Evolutionary conservation across 495 filamentous ascomycete genomes (phyloP).

Genomic region (Thermothielavioides terrestris): DNA sequence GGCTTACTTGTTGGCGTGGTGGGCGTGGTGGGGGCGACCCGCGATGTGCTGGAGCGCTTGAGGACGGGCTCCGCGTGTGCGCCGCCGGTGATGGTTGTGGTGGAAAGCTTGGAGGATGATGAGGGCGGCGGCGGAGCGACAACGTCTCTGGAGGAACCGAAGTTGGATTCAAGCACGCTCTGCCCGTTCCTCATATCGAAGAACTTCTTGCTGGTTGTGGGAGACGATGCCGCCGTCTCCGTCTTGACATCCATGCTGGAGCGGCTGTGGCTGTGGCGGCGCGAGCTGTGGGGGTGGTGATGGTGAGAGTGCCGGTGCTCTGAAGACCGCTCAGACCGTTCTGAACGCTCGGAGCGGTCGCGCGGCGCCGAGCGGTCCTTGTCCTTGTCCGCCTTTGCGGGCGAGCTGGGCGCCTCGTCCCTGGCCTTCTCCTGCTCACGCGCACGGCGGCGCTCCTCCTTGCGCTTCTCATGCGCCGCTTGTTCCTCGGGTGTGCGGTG

Average conservation of each 20-base stretch:
- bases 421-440: slow-evolving; percentile 21
- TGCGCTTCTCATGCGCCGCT: slow-evolving; percentile 35
- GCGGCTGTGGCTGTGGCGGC: slow-evolving; percentile 31
- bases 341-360: slow-evolving; percentile 14
- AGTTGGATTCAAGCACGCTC: slow-evolving; percentile 26
- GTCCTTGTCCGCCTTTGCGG: slow-evolving; percentile 10
- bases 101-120: slow-evolving; percentile 18
- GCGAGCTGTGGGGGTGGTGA: slow-evolving; percentile 25
- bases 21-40: slow-evolving; percentile 11
- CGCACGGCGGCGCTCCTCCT: slow-evolving; percentile 28
- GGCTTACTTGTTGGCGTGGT: too few relatives aligned
- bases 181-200: slow-evolving; percentile 32
- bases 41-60: slow-evolving; percentile 32
- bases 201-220: slow-evolving; percentile 32
- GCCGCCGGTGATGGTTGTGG: not conserved
- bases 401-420: slow-evolving; percentile 13
- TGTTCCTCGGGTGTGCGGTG: slow-evolving; percentile 39
- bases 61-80: slow-evolving; percentile 16
- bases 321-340: slow-evolving; percentile 15
- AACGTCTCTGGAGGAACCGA: slow-evolving; percentile 9
- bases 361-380: slow-evolving; percentile 11
- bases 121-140: not conserved
- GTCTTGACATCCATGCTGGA: slow-evolving; percentile 24
- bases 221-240: slow-evolving; percentile 6
- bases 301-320: slow-evolving; percentile 14